phyloP scores from a whole-genome alignment of 108 stramenopile genomes.

The Conticribra weissflogii region DNA sequence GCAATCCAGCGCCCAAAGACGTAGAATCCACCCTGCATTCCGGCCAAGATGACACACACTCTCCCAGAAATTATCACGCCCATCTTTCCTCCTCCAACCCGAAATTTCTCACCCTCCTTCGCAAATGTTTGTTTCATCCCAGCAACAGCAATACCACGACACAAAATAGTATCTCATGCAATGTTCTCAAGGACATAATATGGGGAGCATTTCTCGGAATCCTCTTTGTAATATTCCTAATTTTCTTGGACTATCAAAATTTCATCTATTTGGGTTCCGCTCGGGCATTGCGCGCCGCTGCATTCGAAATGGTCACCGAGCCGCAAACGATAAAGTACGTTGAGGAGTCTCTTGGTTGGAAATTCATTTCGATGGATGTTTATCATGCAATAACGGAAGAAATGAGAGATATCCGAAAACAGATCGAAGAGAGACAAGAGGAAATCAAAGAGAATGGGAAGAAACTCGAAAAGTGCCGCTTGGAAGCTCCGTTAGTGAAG shows the following conservation, averaged over 20 bases:
- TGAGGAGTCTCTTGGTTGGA: neutral
- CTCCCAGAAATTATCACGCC: too few relatives aligned
- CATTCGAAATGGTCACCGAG: neutral
- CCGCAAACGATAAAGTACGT: slow-evolving; percentile 1
- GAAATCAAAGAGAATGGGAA: neutral
- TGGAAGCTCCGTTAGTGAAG: neutral
- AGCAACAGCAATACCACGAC: too few relatives aligned
- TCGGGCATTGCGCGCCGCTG: neutral
- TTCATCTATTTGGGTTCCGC: neutral
- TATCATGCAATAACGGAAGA: neutral
- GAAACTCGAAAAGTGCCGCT: neutral
- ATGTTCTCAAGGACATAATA: neutral
- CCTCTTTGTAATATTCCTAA: neutral
- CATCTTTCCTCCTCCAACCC: too few relatives aligned
- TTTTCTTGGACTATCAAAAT: slow-evolving; percentile 1
- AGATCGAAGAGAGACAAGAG: neutral
- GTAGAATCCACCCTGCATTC: too few relatives aligned
- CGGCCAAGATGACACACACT: too few relatives aligned
- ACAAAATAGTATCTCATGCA: too few relatives aligned
- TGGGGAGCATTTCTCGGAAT: neutral
- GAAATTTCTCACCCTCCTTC: too few relatives aligned
- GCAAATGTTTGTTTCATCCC: too few relatives aligned
- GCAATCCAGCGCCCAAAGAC: too few relatives aligned
- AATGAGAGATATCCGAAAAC: neutral
- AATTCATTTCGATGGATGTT: slow-evolving; percentile 1